These are phyloP conservation scores for Melampsora medusae DNA, from an alignment of 1,284 basidiomycete species.

Conservation along the genomic window DNA sequence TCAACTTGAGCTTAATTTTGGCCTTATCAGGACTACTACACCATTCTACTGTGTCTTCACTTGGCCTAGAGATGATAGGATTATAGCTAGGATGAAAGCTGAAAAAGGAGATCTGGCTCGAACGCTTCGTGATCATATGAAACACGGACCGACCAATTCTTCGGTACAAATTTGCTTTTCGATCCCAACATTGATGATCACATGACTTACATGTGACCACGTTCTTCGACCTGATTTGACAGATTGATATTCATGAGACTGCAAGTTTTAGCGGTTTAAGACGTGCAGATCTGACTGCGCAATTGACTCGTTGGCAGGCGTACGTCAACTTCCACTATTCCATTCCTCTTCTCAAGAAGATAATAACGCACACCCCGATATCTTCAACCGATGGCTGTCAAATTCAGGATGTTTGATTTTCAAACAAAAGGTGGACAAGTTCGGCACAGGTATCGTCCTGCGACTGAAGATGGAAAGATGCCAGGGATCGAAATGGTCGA, in stretches of 20 bases:
- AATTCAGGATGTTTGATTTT: constrained; percentile 46
- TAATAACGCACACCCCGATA: too few relatives aligned
- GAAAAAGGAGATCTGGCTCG: constrained; percentile 52
- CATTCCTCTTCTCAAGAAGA: neutral
- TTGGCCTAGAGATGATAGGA: neutral
- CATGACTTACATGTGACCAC: neutral
- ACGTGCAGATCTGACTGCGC: constrained; percentile 3
- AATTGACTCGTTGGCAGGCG: neutral
- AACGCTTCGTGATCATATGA: constrained; percentile 51
- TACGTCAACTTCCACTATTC: neutral
- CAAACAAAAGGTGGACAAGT: constrained; percentile 58
- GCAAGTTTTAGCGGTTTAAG: neutral
- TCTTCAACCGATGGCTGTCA: too few relatives aligned
- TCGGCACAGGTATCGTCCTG: constrained; percentile 57
- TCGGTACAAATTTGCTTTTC: neutral
- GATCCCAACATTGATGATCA: neutral
- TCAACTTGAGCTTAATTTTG: constrained; percentile 60
- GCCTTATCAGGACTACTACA: constrained; percentile 59
- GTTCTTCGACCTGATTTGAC: neutral
- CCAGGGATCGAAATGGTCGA: constrained; percentile 55
- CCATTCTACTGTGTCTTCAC: constrained; percentile 60
- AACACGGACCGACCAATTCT: neutral
- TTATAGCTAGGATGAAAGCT: constrained; percentile 2
- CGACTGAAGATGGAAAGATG: constrained; percentile 56
- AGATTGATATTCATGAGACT: neutral